phyloP scores from a whole-genome alignment of 495 filamentous ascomycete genomes.

The Talaromyces trachyspermus region DNA sequence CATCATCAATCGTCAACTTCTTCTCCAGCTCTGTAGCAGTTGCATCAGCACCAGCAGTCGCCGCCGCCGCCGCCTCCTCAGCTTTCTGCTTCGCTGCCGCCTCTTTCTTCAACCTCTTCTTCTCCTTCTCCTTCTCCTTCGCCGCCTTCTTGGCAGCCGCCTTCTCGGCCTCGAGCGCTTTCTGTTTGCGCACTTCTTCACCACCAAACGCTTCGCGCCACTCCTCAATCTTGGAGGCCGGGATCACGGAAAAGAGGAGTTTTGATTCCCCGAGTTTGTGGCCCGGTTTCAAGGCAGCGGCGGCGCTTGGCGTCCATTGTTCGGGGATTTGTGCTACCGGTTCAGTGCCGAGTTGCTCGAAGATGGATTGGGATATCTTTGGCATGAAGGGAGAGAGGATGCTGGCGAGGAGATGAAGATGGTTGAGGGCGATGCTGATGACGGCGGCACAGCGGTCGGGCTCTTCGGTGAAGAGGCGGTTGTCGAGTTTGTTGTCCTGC shows the following conservation, averaged over 20 bases:
- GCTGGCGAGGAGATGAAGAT: constrained; percentile 11
- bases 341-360: constrained; percentile 9
- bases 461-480: constrained; percentile 28
- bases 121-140: constrained; percentile 12
- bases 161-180: constrained; percentile 9
- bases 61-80: background rate
- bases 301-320: constrained; percentile 1
- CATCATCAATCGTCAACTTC: constrained; percentile 8
- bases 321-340: constrained; percentile 10
- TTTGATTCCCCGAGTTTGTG: constrained; percentile 11
- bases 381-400: constrained; percentile 13
- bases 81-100: constrained; percentile 6
- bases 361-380: constrained; percentile 11
- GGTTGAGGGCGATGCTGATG: constrained; percentile 25
- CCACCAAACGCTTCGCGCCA: constrained; percentile 15
- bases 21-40: constrained; percentile 3
- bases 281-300: constrained; percentile 7
- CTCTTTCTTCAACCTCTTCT: constrained; percentile 8
- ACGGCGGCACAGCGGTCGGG: constrained; percentile 35
- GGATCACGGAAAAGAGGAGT: constrained; percentile 9
- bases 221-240: constrained; percentile 8
- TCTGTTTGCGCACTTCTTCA: constrained; percentile 7
- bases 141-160: constrained; percentile 11
- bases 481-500: constrained; percentile 39
- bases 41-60: background rate